Conservation (phyloP, 495 filamentous ascomycete species). For the Daldinia caldariorum region DNA sequence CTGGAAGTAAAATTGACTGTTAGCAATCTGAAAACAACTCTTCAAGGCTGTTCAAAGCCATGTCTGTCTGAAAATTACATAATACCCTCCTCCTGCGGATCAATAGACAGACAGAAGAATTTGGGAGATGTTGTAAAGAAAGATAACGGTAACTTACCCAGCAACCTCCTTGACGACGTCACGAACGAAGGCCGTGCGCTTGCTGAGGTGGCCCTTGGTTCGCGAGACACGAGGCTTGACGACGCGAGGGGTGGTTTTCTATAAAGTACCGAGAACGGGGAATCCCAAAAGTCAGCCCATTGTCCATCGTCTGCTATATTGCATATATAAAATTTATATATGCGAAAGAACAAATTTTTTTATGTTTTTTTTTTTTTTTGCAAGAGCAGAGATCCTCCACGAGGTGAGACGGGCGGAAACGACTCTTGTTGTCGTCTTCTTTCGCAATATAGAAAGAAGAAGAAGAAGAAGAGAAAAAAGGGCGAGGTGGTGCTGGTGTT, state of each 20-base stretch:
- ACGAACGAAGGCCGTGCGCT: slow-evolving; percentile 84
- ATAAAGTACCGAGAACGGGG: slow-evolving; percentile 53
- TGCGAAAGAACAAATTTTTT: not conserved
- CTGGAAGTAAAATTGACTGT: slow-evolving; percentile 52
- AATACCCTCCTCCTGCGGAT: not conserved
- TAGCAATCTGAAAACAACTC: slow-evolving; percentile 26
- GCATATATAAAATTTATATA: slow-evolving; percentile 25
- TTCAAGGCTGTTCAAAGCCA: not conserved
- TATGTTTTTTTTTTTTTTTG: no score
- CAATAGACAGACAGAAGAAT: not conserved
- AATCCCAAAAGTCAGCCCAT: slow-evolving; percentile 55
- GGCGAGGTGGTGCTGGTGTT: slow-evolving; percentile 11
- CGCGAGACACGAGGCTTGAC: slow-evolving; percentile 87
- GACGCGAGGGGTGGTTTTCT: slow-evolving; percentile 92
- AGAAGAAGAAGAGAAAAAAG: not conserved
- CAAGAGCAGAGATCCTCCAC: slow-evolving; percentile 68
- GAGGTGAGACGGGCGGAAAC: slow-evolving; percentile 63
- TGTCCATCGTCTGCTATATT: slow-evolving; percentile 50
- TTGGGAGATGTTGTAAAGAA: not conserved
- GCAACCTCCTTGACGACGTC: slow-evolving; percentile 96
- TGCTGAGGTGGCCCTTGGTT: slow-evolving; percentile 90
- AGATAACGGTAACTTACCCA: slow-evolving; percentile 70
- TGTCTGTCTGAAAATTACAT: not conserved
- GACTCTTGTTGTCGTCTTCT: slow-evolving; percentile 36
- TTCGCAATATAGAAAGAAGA: slow-evolving; percentile 3